Evolutionary conservation across 169 alveolate genomes (phyloP).

Genomic region (Amoebophrya sp.): DNA sequence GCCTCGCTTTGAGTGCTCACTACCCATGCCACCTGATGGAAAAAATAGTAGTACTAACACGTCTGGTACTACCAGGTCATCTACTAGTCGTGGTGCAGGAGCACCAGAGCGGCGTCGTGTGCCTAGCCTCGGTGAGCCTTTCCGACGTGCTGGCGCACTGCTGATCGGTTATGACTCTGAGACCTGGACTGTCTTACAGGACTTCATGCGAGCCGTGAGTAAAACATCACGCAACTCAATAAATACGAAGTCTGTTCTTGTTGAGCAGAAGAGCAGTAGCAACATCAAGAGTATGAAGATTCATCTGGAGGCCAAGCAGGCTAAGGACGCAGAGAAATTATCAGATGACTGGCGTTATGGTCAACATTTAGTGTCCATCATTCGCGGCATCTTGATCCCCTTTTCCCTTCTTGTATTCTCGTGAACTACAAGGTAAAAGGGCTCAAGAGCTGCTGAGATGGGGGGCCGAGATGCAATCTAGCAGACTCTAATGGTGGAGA

Average conservation of each 20-base stretch:
- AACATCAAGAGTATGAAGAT: background rate
- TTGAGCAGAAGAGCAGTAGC: background rate
- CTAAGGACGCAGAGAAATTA: background rate
- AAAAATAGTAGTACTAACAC: background rate
- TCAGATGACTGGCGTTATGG: background rate
- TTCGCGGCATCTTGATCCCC: background rate
- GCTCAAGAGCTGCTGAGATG: background rate
- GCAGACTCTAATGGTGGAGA: background rate
- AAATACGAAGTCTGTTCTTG: background rate
- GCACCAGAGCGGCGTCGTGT: no score
- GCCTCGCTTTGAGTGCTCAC: background rate
- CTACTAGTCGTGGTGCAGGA: background rate
- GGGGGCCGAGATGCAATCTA: background rate
- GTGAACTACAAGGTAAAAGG: background rate
- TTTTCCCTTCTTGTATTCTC: background rate
- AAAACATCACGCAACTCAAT: background rate
- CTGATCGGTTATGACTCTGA: background rate
- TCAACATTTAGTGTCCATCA: background rate
- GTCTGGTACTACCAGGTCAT: no score
- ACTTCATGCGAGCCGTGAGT: background rate
- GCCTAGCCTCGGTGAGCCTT: background rate
- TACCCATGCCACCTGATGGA: background rate
- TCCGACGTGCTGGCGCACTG: background rate
- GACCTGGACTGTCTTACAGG: background rate
- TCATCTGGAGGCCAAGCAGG: background rate